Evolutionary conservation across 225 moss, liverwort and hornwort species (phyloP), one percentile per base, ranked within the genome.

Genomic region (Polytrichum formosum): DNA sequence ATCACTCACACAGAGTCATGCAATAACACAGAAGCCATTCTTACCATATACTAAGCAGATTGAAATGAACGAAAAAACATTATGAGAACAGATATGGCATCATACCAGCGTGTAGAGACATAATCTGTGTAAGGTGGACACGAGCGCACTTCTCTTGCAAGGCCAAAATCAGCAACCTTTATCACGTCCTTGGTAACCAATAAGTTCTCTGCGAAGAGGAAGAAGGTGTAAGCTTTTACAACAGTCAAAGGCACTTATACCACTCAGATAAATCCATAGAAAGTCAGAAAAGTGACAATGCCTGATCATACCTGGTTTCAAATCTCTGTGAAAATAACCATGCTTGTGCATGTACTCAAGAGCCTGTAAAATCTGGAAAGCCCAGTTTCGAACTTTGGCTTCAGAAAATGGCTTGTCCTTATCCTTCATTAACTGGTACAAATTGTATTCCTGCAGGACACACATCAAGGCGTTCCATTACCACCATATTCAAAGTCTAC

Each of bases 241-340:
- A 35, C 9, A 8, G 13, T 46, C 46, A 3, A 1, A 46, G 13
- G 13, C 16, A 9, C 35, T 9, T 35, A 13, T 13, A 9, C 4
- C 46, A 13, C 13, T 46, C 13, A 3, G 13, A 16, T 46, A 46
- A 3, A 16, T 46, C 3, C 16, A 46, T 1, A 46, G 46, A 46
- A 35, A 35, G 9, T 35, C 35, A 9, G 9, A 35, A 35, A 16
- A 3, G 16, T 46, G 16, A 16, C 1, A 29, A 54, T 10, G 6
- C 5, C 33, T 61, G 22, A 28, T 55, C 28, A 55, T 84, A 96
- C 96, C 96, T 82, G 92, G 95, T 80, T 95, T 95, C 72, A 95
- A 68, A 72, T 95, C 95, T 59, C 95, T 81, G 77, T 95, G 95
- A 70, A 95, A 90, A 69, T 95, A 95, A 4, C 95, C 95, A 80